Conservation (phyloP, 2,329 filamentous ascomycete species). For the Cadophora sp. region DNA sequence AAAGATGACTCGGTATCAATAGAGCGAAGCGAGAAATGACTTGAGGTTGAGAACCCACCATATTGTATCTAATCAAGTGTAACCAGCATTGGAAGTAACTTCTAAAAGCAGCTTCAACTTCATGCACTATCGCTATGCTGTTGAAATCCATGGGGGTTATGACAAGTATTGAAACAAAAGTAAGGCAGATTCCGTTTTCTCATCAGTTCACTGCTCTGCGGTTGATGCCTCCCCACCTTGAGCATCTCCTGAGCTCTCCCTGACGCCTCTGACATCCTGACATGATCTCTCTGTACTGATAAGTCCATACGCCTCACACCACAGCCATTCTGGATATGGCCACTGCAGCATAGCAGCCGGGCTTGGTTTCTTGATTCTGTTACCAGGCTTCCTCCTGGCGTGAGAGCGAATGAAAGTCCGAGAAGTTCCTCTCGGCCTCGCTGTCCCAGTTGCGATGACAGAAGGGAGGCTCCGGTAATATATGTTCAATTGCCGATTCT, state of each 20-base stretch:
- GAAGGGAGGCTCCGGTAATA: conserved; percentile 3
- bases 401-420: conserved; percentile 17
- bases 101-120: not conserved
- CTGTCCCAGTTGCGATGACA: conserved; percentile 17
- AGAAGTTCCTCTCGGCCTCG: conserved; percentile 11
- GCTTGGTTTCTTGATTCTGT: not conserved
- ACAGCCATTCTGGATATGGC: conserved; percentile 22
- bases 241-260: not conserved
- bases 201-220: not conserved
- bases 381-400: conserved; percentile 18
- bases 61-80: too few relatives aligned
- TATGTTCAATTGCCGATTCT: not conserved
- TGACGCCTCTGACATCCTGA: not conserved
- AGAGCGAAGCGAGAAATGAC: too few relatives aligned
- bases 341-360: too few relatives aligned
- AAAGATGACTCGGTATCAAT: too few relatives aligned
- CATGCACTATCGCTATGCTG: not conserved
- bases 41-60: too few relatives aligned
- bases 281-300: not conserved
- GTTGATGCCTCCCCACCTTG: not conserved
- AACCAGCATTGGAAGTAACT: too few relatives aligned
- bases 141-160: not conserved
- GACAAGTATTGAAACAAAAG: not conserved
- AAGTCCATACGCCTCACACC: conserved; percentile 5
- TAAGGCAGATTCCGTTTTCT: not conserved